phyloP scores from a whole-genome alignment of 2,329 filamentous ascomycete species.

The Venturia aucupariae region DNA sequence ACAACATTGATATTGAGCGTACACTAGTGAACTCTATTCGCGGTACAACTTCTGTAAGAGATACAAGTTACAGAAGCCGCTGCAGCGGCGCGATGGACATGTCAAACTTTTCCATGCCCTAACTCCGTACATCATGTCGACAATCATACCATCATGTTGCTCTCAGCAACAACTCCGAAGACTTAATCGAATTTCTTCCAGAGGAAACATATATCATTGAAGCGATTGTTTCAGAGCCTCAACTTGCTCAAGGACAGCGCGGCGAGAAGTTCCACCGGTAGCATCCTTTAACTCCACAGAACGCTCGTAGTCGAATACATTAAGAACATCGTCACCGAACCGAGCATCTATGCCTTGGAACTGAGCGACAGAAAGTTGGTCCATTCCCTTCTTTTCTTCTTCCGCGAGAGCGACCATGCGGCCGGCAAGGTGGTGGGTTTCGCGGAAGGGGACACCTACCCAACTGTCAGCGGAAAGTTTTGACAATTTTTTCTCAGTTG shows the following conservation, averaged over 20 bases:
- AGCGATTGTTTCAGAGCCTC: slow-evolving; percentile 34
- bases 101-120: not conserved
- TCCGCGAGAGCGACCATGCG: slow-evolving; percentile 65
- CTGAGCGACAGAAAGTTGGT: slow-evolving; percentile 57
- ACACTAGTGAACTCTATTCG: too few relatives aligned
- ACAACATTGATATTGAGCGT: too few relatives aligned
- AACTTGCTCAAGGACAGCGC: slow-evolving; percentile 56
- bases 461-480: not conserved
- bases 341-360: slow-evolving; percentile 58
- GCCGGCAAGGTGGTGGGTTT: slow-evolving; percentile 71
- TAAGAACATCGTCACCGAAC: slow-evolving; percentile 61
- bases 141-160: not conserved
- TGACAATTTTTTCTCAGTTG: not conserved
- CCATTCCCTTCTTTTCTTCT: slow-evolving; percentile 56
- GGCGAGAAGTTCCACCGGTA: slow-evolving; percentile 68
- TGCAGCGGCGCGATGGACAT: not conserved
- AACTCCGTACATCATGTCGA: not conserved
- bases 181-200: not conserved
- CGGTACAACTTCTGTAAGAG: too few relatives aligned
- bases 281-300: slow-evolving; percentile 72
- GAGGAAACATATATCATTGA: not conserved
- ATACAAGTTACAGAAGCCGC: not conserved
- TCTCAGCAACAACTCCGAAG: not conserved
- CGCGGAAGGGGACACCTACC: slow-evolving; percentile 60
- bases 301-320: slow-evolving; percentile 70